phyloP scores from a whole-genome alignment of 306 rosid species.

The Prunus campanulata region DNA sequence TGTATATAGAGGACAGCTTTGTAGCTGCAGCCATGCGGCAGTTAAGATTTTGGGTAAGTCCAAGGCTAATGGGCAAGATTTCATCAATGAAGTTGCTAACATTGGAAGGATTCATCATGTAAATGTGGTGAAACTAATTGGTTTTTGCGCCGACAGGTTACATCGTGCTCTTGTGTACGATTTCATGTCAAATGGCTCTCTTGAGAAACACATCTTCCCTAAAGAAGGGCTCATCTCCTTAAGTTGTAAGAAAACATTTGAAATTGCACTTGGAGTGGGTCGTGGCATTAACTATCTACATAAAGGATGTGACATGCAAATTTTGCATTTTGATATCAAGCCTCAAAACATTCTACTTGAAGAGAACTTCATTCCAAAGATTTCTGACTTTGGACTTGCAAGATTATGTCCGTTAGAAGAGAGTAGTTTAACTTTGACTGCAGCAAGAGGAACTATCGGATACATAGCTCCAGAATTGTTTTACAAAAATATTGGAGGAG shows the following conservation, averaged over 20 bases:
- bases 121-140: neutral
- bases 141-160: no score
- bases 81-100: no score
- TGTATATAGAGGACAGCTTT: slow-evolving; percentile 8
- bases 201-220: no score
- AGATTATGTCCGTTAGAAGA: no score
- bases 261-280: neutral
- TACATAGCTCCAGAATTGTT: no score
- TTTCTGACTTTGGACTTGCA: no score
- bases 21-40: neutral
- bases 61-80: no score
- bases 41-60: neutral
- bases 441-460: no score
- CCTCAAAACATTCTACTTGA: neutral
- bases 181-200: no score
- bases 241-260: neutral
- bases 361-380: neutral
- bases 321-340: slow-evolving; percentile 15
- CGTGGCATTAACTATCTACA: slow-evolving; percentile 2
- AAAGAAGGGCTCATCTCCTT: neutral
- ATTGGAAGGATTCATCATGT: neutral
- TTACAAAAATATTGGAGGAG: neutral
- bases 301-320: slow-evolving; percentile 8
- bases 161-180: no score
- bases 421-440: no score